Base-by-base conservation (phyloP, 2,329 filamentous ascomycete genomes). In the Talaromyces sp. region DNA sequence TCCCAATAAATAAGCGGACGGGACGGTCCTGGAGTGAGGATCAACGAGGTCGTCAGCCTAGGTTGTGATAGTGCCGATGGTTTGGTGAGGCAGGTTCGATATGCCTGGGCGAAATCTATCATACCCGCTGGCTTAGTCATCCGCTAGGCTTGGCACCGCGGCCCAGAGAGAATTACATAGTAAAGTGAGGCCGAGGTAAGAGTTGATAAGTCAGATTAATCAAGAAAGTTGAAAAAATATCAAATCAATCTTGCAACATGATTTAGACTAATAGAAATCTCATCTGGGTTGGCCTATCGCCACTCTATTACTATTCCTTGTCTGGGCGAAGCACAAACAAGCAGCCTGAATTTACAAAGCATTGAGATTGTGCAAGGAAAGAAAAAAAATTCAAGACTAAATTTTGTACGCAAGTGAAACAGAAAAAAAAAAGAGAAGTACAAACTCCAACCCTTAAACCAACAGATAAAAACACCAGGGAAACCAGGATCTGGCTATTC, bases 71-170 rank as follows among this genome's bases (percentile, higher is more conserved):
- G 53, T 61, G 59, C 63, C 58, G 71, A 70, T 68, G 64, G 68
- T 68, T 71, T 66, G 66, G 64, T 67, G 69, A 72, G 72, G 71
- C 71, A 70, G 73, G 69, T 72, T 73, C 62, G 64, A 59, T 66
- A 65, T 71, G 64, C 55, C 66, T 66, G 70, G 71, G 73, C 69
- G 72, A 75, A 74, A 73, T 74, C 69, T 65, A 65, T 69, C 70
- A 67, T 68, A 59, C 64, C 64, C 62, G 57, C 56, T 31, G 70
- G 68, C 24, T 75, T 70, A 75, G 71, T 75, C 68, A 75, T 66
- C 67, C 19, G 21, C 19, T n/a, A 52, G 13, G 49, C 49, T 52
- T 52, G 49, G 56, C 59, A 60, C 41, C 59, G 9, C 26, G 41
- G 27, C 19, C 32, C 14, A 38, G 35, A 38, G 1, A 2, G 6